Conservation (phyloP, 73 alveolate species). For the Paramecium sonneborni region DNA sequence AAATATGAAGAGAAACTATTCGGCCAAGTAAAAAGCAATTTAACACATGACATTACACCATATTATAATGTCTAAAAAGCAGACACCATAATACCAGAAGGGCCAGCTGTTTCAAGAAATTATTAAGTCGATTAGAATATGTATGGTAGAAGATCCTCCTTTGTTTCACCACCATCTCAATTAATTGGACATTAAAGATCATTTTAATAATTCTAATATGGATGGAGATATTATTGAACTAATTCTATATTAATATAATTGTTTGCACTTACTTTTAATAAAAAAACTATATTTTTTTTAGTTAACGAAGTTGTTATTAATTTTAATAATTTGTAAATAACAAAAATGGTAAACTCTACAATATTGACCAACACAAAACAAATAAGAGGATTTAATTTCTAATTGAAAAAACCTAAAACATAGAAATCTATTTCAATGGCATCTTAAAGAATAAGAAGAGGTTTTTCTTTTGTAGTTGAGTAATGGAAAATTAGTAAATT, state of each 20-base stretch:
- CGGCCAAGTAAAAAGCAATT: neutral
- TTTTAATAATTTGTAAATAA: constrained; percentile 13
- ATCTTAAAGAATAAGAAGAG: constrained; percentile 36
- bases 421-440: neutral
- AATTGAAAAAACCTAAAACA: neutral
- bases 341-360: neutral
- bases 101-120: neutral
- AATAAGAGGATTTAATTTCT: constrained; percentile 13
- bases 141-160: neutral
- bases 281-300: neutral
- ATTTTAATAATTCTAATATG: neutral
- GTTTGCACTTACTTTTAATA: neutral
- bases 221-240: constrained; percentile 22
- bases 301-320: constrained; percentile 26
- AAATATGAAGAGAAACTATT: constrained; percentile 20
- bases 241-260: neutral
- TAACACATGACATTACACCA: constrained; percentile 6
- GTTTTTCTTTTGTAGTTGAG: constrained; percentile 20
- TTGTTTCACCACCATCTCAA: constrained; percentile 4
- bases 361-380: neutral
- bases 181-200: neutral
- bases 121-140: neutral
- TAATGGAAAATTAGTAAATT: neutral
- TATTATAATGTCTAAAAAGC: neutral
- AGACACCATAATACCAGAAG: constrained; percentile 43